Evolutionary conservation across 768 basidiomycete species (phyloP), one percentile per base, ranked within the genome.

Genomic region (Erythrobasidium yunnanense): DNA sequence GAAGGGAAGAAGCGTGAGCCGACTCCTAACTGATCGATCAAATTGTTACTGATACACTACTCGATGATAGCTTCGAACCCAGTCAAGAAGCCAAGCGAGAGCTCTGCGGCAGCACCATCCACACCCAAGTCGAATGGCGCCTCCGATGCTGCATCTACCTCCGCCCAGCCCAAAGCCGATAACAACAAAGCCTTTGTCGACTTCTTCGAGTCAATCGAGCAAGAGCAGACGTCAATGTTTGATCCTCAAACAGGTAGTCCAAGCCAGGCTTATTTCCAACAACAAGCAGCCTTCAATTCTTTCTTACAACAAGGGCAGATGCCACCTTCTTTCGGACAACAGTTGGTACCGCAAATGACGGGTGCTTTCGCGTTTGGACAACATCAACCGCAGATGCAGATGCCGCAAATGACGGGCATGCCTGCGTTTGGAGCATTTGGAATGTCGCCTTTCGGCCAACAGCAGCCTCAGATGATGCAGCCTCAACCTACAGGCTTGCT

Each of bases 161-260:
- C 70, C 34, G 54, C 75, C 29, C 50, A 69, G 17, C 30, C 73
- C 11, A 18, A 72, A 23, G 46, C 76, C 33, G 76, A 75, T n/a
- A 69, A 66, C 33, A 79, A 76, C 68, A 83, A 82, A 65, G 81
- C 80, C 32, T 78, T 85, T 60, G 77, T 83, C 20, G 93, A 97
- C 76, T 91, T 99, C 79, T 95, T 99, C 77, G 77, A 80, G 27
- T 82, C 87, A 4, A 93, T 99, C 70, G 91, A 95, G 74, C 81
- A 83, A 58, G 84, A 86, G 25, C 85, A 88, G 73, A 80, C 84
- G 7, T 79, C 82, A n/a, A 83, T 83, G 79, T 85, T 85, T 74
- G 84, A 83, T 68, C 82, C 85, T 5, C 80, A 82, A 68, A 80
- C 81, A 4, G 80, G 80, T 72, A 83, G 69, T 27, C 74, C 71